These are phyloP conservation scores for Zygosaccharomyces pseudorouxii DNA, from an alignment of 805 yeast genomes.

Conservation along the genomic window DNA sequence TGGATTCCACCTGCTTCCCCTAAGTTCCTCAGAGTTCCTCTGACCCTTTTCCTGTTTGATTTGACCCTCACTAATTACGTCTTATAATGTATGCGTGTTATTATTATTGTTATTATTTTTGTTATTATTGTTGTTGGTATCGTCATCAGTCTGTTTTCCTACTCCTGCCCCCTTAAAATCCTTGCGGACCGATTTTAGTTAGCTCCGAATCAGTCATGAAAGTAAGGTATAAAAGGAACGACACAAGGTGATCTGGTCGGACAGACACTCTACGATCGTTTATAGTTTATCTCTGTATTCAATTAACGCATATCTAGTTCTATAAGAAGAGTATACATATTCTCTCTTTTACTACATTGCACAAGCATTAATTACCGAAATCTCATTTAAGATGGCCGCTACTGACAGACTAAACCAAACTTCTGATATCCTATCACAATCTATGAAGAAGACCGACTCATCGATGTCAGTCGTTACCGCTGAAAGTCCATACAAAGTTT, in stretches of 20 bases:
- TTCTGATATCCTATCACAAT: conserved; percentile 26
- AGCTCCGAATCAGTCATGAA: neutral
- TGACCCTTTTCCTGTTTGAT: neutral
- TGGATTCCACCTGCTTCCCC: neutral
- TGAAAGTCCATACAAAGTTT: conserved; percentile 46
- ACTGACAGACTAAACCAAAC: conserved; percentile 33
- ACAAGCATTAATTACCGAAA: neutral
- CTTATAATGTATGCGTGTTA: neutral
- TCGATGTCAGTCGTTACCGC: conserved; percentile 15
- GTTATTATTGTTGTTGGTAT: neutral
- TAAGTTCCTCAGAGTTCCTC: neutral
- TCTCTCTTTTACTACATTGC: neutral
- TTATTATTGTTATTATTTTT: neutral
- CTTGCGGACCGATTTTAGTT: conserved; percentile 2
- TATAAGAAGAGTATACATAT: neutral
- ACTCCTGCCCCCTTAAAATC: neutral
- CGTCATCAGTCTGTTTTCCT: conserved; percentile 3
- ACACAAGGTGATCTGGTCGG: conserved; percentile 5
- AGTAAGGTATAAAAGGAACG: conserved; percentile 9
- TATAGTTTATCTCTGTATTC: neutral
- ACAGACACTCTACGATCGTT: neutral
- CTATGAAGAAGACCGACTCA: conserved; percentile 21
- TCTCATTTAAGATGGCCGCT: conserved; percentile 22
- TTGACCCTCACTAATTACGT: neutral
- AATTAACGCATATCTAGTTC: neutral